phyloP scores from a whole-genome alignment of 495 filamentous ascomycete genomes.

The Rhypophila decipiens region DNA sequence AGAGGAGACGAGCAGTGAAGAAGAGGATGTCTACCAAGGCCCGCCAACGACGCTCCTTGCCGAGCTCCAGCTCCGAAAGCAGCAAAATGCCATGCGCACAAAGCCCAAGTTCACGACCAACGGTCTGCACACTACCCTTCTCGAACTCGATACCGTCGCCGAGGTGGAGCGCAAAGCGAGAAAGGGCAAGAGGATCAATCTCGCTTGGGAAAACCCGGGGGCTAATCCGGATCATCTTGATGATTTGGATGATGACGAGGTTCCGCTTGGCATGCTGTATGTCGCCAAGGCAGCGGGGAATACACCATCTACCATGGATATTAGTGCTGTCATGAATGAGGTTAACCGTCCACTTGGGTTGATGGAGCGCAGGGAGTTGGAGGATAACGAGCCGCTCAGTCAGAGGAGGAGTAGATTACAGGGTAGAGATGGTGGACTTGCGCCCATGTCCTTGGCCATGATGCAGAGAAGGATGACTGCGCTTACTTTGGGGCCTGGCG shows the following conservation, averaged over 20 bases:
- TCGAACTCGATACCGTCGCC: conserved; percentile 86
- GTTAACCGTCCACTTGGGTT: conserved; percentile 68
- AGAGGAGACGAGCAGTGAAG: conserved; percentile 29
- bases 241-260: conserved; percentile 58
- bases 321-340: conserved; percentile 43
- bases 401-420: conserved; percentile 69
- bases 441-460: conserved; percentile 13
- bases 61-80: conserved; percentile 84
- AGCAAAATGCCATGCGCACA: conserved; percentile 69
- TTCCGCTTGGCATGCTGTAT: conserved; percentile 78
- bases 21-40: conserved; percentile 49
- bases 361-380: conserved; percentile 75
- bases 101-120: conserved; percentile 59
- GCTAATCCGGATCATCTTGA: conserved; percentile 38
- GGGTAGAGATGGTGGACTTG: conserved; percentile 36
- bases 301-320: conserved; percentile 31
- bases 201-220: conserved; percentile 80
- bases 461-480: conserved; percentile 36
- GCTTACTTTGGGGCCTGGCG: conserved; percentile 26
- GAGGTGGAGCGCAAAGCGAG: conserved; percentile 75
- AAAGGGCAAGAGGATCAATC: conserved; percentile 63
- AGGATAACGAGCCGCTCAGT: conserved; percentile 88
- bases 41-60: conserved; percentile 86
- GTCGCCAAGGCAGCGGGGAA: conserved; percentile 44
- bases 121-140: conserved; percentile 80